Evolutionary conservation across 495 filamentous ascomycete species (phyloP).

Genomic region (Penicillium diatomitis): DNA sequence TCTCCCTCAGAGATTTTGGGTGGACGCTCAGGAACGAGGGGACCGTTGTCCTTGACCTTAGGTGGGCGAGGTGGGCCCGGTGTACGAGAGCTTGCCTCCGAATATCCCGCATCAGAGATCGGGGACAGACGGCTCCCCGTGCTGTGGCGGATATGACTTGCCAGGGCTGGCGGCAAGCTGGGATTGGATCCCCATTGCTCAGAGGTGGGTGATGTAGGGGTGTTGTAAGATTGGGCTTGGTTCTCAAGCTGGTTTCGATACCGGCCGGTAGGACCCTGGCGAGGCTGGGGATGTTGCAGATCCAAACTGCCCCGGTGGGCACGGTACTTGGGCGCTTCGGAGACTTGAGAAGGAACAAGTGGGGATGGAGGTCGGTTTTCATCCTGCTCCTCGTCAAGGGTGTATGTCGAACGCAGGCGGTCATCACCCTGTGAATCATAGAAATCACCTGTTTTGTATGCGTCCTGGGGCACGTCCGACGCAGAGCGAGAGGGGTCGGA

Average conservation of each 20-base stretch:
- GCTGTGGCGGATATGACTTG: constrained; percentile 34
- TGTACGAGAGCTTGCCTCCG: constrained; percentile 30
- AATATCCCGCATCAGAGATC: constrained; percentile 44
- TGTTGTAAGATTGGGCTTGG: constrained; percentile 62
- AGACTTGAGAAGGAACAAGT: constrained; percentile 51
- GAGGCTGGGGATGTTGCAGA: constrained; percentile 83
- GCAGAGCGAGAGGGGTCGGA: constrained; percentile 61
- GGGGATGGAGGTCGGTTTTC: constrained; percentile 52
- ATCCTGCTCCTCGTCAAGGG: constrained; percentile 38
- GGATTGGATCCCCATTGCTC: constrained; percentile 65
- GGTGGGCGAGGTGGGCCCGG: constrained; percentile 41
- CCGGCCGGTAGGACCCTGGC: constrained; percentile 69
- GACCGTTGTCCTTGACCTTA: constrained; percentile 45
- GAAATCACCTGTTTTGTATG: constrained; percentile 51
- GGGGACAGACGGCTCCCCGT: constrained; percentile 40
- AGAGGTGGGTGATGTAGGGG: constrained; percentile 57
- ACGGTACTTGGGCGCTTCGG: constrained; percentile 84
- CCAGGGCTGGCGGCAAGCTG: constrained; percentile 33
- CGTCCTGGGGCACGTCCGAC: constrained; percentile 48
- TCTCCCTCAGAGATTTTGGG: constrained; percentile 34
- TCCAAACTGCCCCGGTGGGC: constrained; percentile 84
- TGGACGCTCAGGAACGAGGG: constrained; percentile 40
- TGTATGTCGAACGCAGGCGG: constrained; percentile 59
- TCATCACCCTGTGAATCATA: constrained; percentile 62
- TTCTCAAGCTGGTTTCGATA: constrained; percentile 75